Percentiles rank a stretch among this genome's conserved stretches.
These are phyloP conservation scores for Zasmidium cellare DNA, from an alignment of 2,329 filamentous ascomycete species.

Conservation along the genomic window DNA sequence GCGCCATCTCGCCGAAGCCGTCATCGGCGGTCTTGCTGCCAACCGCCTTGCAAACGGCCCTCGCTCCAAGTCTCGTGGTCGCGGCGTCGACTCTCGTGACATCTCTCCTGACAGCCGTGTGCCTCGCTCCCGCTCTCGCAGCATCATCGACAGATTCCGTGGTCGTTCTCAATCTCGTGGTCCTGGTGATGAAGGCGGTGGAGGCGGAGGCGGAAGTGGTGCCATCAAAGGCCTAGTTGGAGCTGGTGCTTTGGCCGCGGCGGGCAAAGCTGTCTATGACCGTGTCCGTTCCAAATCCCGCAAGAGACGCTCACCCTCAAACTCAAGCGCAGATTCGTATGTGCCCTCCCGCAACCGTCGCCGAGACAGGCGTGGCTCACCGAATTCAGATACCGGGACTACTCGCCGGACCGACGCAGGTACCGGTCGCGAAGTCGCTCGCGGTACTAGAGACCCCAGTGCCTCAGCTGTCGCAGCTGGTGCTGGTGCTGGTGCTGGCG, in stretches of 20 bases:
- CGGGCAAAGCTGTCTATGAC: constrained; percentile 55
- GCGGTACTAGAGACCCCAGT: constrained; percentile 45
- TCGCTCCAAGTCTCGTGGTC: constrained; percentile 61
- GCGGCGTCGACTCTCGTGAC: constrained; percentile 29
- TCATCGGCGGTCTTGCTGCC: constrained; percentile 82
- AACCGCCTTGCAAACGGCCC: constrained; percentile 84
- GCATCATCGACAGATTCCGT: constrained; percentile 47
- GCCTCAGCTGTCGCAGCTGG: constrained; percentile 40
- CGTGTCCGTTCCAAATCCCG: constrained; percentile 57
- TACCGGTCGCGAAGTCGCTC: constrained; percentile 32
- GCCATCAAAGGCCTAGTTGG: constrained; percentile 51
- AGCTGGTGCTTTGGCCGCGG: constrained; percentile 50
- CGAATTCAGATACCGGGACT: constrained; percentile 40
- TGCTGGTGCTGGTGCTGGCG: constrained; percentile 39
- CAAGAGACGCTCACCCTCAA: constrained; percentile 46
- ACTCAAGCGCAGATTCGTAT: constrained; percentile 52
- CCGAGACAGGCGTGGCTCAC: constrained; percentile 40
- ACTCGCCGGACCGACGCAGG: constrained; percentile 37
- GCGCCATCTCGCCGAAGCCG: constrained; percentile 80
- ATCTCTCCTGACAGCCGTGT: constrained; percentile 38
- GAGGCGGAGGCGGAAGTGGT: constrained; percentile 46
- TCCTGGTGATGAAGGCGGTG: constrained; percentile 34
- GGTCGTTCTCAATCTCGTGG: constrained; percentile 54
- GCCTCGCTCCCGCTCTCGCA: constrained; percentile 67
- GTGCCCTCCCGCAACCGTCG: constrained; percentile 50